Evolutionary conservation across 179 eudicot genomes (phyloP).

Genomic region (Gypsophila paniculata): DNA sequence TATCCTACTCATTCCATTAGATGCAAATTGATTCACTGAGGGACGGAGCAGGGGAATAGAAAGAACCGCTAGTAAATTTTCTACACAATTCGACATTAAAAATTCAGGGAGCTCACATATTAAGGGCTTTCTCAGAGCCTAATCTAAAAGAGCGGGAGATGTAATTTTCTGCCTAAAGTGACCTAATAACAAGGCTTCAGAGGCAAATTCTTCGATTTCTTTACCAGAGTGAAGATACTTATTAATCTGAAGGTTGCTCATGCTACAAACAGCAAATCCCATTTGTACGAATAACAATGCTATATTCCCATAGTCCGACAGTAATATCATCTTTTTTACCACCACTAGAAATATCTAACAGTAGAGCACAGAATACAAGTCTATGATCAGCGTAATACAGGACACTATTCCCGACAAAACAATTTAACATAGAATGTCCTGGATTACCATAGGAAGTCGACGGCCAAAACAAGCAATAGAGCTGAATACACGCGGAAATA

Average conservation of each 20-base stretch:
- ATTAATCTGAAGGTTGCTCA: not conserved
- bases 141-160: not conserved
- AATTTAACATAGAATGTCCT: constrained; percentile 17
- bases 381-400: not conserved
- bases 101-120: not conserved
- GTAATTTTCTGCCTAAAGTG: not conserved
- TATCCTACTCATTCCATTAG: not conserved
- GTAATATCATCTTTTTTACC: not conserved
- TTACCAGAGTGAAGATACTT: not conserved
- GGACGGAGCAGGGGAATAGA: not conserved
- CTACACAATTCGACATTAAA: not conserved
- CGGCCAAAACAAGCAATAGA: constrained; percentile 61
- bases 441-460: constrained; percentile 74
- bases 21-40: not conserved
- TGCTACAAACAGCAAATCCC: not conserved
- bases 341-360: constrained; percentile 5
- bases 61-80: not conserved
- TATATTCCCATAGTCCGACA: not conserved
- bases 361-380: not conserved
- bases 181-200: not conserved
- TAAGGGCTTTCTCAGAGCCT: not conserved
- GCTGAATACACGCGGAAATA: constrained; percentile 94
- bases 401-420: not conserved
- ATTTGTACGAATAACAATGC: no score
- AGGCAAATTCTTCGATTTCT: not conserved